Conservation (phyloP, 2,329 filamentous ascomycete species). For the Stemphylium beticola region DNA sequence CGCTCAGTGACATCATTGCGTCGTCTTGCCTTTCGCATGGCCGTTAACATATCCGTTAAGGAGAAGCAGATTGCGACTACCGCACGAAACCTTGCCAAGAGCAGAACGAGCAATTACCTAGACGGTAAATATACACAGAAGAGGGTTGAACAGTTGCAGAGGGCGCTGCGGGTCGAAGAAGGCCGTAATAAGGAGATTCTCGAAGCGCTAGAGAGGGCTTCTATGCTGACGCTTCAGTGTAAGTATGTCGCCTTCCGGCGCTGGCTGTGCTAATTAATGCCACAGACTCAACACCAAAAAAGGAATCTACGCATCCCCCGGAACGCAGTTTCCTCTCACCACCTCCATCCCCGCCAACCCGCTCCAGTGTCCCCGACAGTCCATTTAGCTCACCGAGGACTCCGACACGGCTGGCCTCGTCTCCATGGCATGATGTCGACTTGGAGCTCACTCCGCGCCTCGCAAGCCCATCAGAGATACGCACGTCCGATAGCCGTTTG, state of each 20-base stretch:
- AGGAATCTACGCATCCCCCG: slow-evolving; percentile 25
- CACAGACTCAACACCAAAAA: slow-evolving; percentile 36
- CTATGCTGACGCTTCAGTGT: slow-evolving; percentile 48
- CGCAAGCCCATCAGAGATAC: slow-evolving; percentile 31
- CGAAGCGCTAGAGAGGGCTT: slow-evolving; percentile 44
- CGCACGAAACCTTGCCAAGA: slow-evolving; percentile 40
- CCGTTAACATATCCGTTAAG: slow-evolving; percentile 49
- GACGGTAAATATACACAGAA: slow-evolving; percentile 41
- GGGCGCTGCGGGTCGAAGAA: slow-evolving; percentile 42
- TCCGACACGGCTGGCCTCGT: slow-evolving; percentile 29
- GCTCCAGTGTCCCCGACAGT: slow-evolving; percentile 21
- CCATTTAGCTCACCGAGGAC: slow-evolving; percentile 27
- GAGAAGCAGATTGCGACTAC: slow-evolving; percentile 46
- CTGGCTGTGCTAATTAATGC: slow-evolving; percentile 7
- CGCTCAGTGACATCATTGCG: slow-evolving; percentile 44
- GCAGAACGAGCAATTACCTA: slow-evolving; percentile 41
- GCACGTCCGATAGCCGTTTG: slow-evolving; percentile 43
- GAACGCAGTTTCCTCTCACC: slow-evolving; percentile 39
- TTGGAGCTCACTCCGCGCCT: slow-evolving; percentile 27
- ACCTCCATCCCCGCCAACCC: slow-evolving; percentile 43
- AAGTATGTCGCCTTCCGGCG: slow-evolving; percentile 7
- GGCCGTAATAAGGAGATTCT: slow-evolving; percentile 47
- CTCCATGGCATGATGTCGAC: slow-evolving; percentile 32
- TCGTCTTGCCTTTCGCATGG: slow-evolving; percentile 47
- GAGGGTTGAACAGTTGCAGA: slow-evolving; percentile 41